Base-by-base conservation (phyloP, 768 basidiomycete species). In the Amanita phalloides region DNA sequence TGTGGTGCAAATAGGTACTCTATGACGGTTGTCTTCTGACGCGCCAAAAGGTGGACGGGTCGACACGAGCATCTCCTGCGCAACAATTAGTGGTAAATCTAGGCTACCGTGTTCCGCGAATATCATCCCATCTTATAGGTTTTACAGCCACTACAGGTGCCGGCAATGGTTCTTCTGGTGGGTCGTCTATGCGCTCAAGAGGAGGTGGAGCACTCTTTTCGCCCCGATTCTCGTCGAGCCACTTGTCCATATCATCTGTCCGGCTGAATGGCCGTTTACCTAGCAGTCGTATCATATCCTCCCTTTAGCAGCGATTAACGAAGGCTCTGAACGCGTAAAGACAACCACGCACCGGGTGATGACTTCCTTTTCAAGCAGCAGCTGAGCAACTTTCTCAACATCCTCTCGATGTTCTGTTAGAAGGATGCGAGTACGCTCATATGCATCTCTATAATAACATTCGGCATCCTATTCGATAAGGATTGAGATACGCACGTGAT, bases 221-320 rank as follows among this genome's bases (percentile, higher is more conserved):
- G 37, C 75, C 76, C 35, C 75, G 76, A 62, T 90, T 79, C 62
- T 86, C 79, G 61, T 95, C 91, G n/a, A 95, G 76, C 87, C 92
- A 95, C 64, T 86, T 89, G 70, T 96, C 93, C 94, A 97, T 96
- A 57, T 95, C 91, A 63, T 95, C 92, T 23, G 79, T 72, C 53
- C 79, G 77, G n/a, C 63, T 68, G 60, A 92, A 92, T 23, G 90
- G 89, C 47, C 90, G 81, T 62, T 85, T 86, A 46, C 90, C 90
- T 37, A 92, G 76, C 14, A 91, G 74, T 37, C 73, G 61, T 55
- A 89, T 86, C 90, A 92, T 93, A 61, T 91, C 87, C 76, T 90
- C 88, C 47, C 90, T 90, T 58, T 47, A 53, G 53, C 45, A 21
- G 55, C 25, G 28, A 33, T 59, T 28, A 54, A 53, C 36, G 36